Evolutionary conservation across 2,329 filamentous ascomycete genomes (phyloP), one percentile per base, ranked within the genome.

Genomic region (Ophiocordyceps camponoti-leonardi): DNA sequence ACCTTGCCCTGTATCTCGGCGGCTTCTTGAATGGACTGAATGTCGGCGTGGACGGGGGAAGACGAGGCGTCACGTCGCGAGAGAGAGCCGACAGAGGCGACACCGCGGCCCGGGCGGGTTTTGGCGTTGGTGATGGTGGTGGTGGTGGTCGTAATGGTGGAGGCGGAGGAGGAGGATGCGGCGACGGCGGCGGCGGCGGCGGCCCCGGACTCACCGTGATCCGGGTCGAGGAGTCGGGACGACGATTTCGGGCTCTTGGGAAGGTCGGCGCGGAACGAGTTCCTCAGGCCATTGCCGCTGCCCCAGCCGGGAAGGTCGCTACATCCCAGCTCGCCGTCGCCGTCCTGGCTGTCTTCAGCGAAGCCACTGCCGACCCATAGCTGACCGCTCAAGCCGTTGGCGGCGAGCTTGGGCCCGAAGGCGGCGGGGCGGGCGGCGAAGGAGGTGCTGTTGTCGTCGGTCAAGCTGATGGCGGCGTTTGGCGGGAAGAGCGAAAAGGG

Each of bases 361-460:
- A 96, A 95, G 20, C 87, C 87, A 56, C 81, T 90, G 5, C 90
- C 90, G 46, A 94, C 83, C 90, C 90, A 96, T 44, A 98, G 68
- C 58, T 88, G 83, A 16, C 87, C 88, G 57, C 85, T 94, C 51
- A 96, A 65, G 23, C 92, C 90, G 47, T 75, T 77, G 13, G 69
- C 62, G 0, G 84, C 84, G 37, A 98, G 67, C 37, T 75, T 67
- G 5, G 92, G 86, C 0, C 92, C 92, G 65, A 96, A 98, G 37
- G 86, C 88, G 45, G 92, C 92, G 48, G 92, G 92, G 43, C 92
- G 75, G 41, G 92, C 88, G 46, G 94, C 73, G 66, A 98, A 98
- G 54, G 93, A 94, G 13, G 92, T 98, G 53, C 86, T 94, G 63
- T 98, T 98, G 64, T 98, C 92, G 63, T 96, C 87, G 57, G 88